These are phyloP conservation scores for Mycena citricolor DNA, from an alignment of 1,284 basidiomycete genomes.

Conservation along the genomic window DNA sequence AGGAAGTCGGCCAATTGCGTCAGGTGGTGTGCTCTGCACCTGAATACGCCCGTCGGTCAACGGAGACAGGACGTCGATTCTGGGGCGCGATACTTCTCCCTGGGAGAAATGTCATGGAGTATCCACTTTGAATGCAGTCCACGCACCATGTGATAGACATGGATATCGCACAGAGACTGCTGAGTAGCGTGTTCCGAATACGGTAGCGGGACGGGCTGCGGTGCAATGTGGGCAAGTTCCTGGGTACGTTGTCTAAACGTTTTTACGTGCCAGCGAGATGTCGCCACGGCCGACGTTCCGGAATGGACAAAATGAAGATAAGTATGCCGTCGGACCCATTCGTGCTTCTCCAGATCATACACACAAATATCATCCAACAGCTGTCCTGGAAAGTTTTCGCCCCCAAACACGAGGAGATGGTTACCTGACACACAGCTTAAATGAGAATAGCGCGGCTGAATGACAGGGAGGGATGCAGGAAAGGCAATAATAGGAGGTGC, in stretches of 20 bases:
- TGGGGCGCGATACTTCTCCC: slow-evolving; percentile 1
- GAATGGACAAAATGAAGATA: slow-evolving; percentile 88
- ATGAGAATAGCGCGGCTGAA: slow-evolving; percentile 88
- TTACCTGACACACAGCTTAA: slow-evolving; percentile 80
- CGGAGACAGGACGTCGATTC: slow-evolving; percentile 5
- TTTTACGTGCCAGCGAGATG: slow-evolving; percentile 64
- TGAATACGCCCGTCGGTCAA: slow-evolving; percentile 3
- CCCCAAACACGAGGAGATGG: slow-evolving; percentile 89
- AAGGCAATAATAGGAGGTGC: no score
- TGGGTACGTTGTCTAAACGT: slow-evolving; percentile 35
- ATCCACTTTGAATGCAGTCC: not conserved
- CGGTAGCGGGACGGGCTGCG: slow-evolving; percentile 59
- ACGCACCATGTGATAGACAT: slow-evolving; percentile 11
- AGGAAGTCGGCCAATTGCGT: slow-evolving; percentile 69
- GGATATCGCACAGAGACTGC: slow-evolving; percentile 7
- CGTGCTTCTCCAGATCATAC: slow-evolving; percentile 70
- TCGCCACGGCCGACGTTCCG: slow-evolving; percentile 86
- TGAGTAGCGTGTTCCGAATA: slow-evolving; percentile 50
- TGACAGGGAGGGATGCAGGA: slow-evolving; percentile 39
- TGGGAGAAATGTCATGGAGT: not conserved
- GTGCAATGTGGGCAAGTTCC: slow-evolving; percentile 40
- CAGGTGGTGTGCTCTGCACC: not conserved
- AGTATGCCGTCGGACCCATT: slow-evolving; percentile 78
- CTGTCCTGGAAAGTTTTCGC: slow-evolving; percentile 85
- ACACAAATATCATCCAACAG: slow-evolving; percentile 89